phyloP scores from a whole-genome alignment of 2,329 filamentous ascomycete species.

The Penicillium sp. region DNA sequence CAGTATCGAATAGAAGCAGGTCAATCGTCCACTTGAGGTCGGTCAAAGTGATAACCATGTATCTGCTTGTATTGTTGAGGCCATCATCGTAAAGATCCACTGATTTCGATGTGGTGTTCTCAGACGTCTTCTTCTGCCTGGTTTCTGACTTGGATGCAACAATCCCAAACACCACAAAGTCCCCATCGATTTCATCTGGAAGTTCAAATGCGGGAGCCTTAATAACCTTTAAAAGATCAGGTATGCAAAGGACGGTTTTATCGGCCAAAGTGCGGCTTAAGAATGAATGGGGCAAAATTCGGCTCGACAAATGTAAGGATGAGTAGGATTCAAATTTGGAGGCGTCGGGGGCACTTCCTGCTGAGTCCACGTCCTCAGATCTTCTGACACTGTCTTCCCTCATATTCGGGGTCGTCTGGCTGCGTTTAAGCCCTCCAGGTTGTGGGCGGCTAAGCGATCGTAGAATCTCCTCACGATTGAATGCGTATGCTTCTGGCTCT shows the following conservation, averaged over 20 bases:
- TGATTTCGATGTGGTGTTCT: constrained; percentile 40
- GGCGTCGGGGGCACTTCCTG: constrained; percentile 46
- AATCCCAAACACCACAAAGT: constrained; percentile 86
- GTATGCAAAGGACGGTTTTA: constrained; percentile 75
- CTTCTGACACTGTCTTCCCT: constrained; percentile 18
- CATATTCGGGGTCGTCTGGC: constrained; percentile 35
- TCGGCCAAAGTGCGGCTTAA: constrained; percentile 74
- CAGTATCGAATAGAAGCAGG: constrained; percentile 85
- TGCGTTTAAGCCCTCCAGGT: constrained; percentile 32
- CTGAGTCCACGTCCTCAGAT: constrained; percentile 11
- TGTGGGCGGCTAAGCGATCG: constrained; percentile 33
- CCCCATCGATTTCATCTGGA: constrained; percentile 74
- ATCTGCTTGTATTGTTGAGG: constrained; percentile 68
- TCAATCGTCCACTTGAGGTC: constrained; percentile 91
- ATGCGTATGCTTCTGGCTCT: constrained; percentile 52
- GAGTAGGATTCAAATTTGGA: constrained; percentile 84
- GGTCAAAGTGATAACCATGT: constrained; percentile 86
- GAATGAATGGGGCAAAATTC: constrained; percentile 77
- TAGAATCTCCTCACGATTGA: constrained; percentile 63
- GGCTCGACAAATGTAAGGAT: constrained; percentile 75
- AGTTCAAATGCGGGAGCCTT: constrained; percentile 80
- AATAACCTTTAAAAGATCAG: constrained; percentile 76
- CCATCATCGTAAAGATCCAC: constrained; percentile 52
- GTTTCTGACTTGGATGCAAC: constrained; percentile 87
- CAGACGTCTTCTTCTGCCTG: constrained; percentile 56